A percentile compares a stretch with the other conserved stretches of the same genome.
Evolutionary conservation across 768 basidiomycete species (phyloP).

Genomic region (Boletus pseudopeckii): DNA sequence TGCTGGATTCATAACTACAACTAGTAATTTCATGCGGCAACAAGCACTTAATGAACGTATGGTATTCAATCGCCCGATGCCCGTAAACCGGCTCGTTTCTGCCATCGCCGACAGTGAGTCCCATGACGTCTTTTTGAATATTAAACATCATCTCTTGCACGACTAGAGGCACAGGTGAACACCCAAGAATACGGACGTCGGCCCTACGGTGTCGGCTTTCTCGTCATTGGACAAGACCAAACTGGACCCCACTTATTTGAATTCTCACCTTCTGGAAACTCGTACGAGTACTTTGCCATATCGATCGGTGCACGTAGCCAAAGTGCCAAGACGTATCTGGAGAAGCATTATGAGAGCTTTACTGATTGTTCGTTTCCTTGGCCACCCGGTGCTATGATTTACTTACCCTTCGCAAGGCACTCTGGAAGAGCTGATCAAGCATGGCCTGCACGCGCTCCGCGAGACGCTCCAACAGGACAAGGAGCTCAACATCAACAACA

Average conservation of each 20-base stretch:
- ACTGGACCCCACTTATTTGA: constrained; percentile 98
- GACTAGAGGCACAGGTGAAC: constrained; percentile 91
- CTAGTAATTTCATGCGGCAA: constrained; percentile 98
- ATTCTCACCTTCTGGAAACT: constrained; percentile 96
- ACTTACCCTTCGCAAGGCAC: constrained; percentile 47
- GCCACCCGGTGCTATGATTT: neutral
- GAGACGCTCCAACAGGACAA: constrained; percentile 99
- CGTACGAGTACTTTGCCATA: constrained; percentile 97
- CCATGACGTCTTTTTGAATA: neutral
- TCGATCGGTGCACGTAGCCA: constrained; percentile 98
- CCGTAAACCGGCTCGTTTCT: constrained; percentile 89
- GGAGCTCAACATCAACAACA: constrained; percentile 89
- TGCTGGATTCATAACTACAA: constrained; percentile 1
- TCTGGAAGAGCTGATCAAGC: constrained; percentile 84
- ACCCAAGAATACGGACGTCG: constrained; percentile 97
- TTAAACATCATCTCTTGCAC: constrained; percentile 4
- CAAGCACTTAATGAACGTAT: constrained; percentile 95
- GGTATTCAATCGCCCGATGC: constrained; percentile 92
- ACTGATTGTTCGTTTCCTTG: constrained; percentile 60
- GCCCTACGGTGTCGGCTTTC: constrained; percentile 98
- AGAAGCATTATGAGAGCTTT: constrained; percentile 90
- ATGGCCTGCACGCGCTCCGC: constrained; percentile 91
- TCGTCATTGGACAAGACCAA: constrained; percentile 94
- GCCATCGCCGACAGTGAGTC: constrained; percentile 91
- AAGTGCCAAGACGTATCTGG: constrained; percentile 97